Conservation (phyloP, 1,284 basidiomycete genomes). For the Fomitopsis betulina region DNA sequence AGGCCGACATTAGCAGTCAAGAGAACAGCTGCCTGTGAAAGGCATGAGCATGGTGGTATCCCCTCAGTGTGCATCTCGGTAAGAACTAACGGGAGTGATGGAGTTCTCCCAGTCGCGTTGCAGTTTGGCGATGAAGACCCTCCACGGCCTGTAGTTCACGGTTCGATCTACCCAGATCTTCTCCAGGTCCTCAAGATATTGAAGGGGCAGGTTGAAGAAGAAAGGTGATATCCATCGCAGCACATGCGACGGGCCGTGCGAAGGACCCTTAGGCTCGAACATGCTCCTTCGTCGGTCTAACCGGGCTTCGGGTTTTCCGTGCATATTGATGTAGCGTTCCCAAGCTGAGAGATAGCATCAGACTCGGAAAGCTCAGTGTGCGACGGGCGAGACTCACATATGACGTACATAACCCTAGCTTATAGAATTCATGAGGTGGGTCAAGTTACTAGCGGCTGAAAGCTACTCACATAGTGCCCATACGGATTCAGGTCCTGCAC, state of each 20-base stretch:
- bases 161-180: constrained; percentile 21
- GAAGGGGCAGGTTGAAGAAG: constrained; percentile 20
- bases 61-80: not conserved
- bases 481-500: not conserved
- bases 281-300: constrained; percentile 15
- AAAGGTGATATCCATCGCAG: constrained; percentile 16
- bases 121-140: constrained; percentile 17
- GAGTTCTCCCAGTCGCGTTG: constrained; percentile 24
- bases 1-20: constrained; percentile 38
- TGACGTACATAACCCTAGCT: constrained; percentile 3
- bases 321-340: constrained; percentile 15
- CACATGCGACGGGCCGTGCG: constrained; percentile 3
- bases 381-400: constrained; percentile 1
- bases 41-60: not conserved
- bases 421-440: not conserved
- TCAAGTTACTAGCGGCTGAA: not conserved
- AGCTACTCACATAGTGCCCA: not conserved
- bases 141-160: constrained; percentile 23
- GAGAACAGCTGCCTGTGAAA: constrained; percentile 34
- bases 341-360: constrained; percentile 1
- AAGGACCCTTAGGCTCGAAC: not conserved
- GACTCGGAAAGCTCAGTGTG: not conserved
- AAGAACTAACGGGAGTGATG: constrained; percentile 22
- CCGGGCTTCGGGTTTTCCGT: constrained; percentile 21
- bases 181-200: constrained; percentile 20